Evolutionary conservation across 106 monocot genomes (phyloP).

Genomic region (Dioscorea zingiberensis): DNA sequence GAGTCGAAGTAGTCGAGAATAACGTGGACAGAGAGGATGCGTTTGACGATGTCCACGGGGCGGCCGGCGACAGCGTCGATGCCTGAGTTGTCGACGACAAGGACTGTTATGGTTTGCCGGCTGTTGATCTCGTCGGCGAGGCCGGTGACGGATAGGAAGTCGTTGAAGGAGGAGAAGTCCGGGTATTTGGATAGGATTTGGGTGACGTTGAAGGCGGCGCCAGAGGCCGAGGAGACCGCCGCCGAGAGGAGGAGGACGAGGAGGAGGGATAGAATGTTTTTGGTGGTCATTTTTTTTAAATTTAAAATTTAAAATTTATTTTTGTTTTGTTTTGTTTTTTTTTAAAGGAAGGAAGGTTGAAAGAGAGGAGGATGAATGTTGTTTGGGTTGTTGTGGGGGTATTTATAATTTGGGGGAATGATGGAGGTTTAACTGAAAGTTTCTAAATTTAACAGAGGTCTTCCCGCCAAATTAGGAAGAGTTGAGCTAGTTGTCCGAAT

Average conservation of each 20-base stretch:
- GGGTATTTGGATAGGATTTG: conserved; percentile 3
- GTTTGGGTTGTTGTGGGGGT: no score
- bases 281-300: no score
- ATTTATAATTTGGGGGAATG: no score
- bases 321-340: background rate
- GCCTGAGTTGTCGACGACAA: conserved; percentile 8
- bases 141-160: background rate
- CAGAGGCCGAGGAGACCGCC: background rate
- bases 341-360: no score
- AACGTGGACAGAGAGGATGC: conserved; percentile 42
- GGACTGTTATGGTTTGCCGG: conserved; percentile 20
- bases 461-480: no score
- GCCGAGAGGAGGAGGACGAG: no score
- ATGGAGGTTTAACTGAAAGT: no score
- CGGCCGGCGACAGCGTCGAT: conserved; percentile 11
- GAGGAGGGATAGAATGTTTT: no score
- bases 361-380: no score
- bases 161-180: conserved; percentile 10
- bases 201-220: conserved; percentile 9
- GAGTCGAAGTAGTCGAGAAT: conserved; percentile 38
- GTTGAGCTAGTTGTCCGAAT: no score
- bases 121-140: conserved; percentile 7
- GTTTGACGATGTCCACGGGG: conserved; percentile 29
- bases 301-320: no score
- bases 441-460: no score